A percentile compares a stretch with the other conserved stretches of the same genome.
Evolutionary conservation across 1,284 basidiomycete species (phyloP).

Genomic region (Microbotryomycetes sp.): DNA sequence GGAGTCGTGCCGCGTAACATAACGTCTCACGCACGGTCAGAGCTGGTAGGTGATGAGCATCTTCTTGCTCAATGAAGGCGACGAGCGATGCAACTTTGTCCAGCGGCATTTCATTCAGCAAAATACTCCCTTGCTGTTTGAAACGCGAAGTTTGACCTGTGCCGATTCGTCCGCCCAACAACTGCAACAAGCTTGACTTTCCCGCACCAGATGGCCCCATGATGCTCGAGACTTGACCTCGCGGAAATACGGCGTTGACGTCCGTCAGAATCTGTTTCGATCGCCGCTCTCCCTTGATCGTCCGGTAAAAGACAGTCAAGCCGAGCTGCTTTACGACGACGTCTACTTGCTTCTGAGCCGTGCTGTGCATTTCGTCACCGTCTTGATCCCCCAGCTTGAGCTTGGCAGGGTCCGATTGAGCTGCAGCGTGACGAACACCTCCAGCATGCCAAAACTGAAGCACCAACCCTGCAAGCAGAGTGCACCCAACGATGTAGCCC

Average conservation of each 20-base stretch:
- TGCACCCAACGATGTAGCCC: constrained; percentile 40
- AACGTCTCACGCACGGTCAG: constrained; percentile 48
- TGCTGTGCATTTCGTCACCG: neutral
- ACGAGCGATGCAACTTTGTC: constrained; percentile 40
- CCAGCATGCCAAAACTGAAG: constrained; percentile 42
- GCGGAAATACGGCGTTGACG: constrained; percentile 44
- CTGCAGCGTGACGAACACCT: constrained; percentile 45
- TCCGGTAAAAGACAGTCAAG: constrained; percentile 23
- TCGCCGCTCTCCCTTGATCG: neutral
- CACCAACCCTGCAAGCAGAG: constrained; percentile 40
- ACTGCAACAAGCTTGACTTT: constrained; percentile 47
- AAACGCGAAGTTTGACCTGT: constrained; percentile 42
- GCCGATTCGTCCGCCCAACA: constrained; percentile 44
- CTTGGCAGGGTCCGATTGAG: neutral
- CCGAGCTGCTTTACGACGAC: constrained; percentile 18
- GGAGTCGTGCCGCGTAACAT: constrained; percentile 48
- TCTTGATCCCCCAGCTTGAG: neutral
- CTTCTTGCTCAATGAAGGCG: constrained; percentile 50
- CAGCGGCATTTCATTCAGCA: constrained; percentile 40
- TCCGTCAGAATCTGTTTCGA: constrained; percentile 45
- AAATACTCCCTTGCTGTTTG: constrained; percentile 38
- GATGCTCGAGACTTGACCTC: constrained; percentile 48
- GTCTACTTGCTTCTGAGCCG: constrained; percentile 5
- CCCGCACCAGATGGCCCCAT: constrained; percentile 43
- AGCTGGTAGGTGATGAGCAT: constrained; percentile 47